Conservation (phyloP, 2,329 filamentous ascomycete species). For the Biscogniauxia marginata region DNA sequence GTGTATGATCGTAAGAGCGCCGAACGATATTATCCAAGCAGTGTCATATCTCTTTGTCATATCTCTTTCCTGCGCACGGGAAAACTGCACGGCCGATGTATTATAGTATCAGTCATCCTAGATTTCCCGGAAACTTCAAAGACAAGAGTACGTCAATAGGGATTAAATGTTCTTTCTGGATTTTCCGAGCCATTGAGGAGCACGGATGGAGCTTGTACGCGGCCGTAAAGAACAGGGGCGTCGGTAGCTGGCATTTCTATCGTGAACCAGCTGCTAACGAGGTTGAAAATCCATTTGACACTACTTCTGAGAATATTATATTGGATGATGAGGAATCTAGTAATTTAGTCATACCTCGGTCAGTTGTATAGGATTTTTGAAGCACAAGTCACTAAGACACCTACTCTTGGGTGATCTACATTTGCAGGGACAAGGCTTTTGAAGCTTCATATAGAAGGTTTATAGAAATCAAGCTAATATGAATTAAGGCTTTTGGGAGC, state of each 20-base stretch:
- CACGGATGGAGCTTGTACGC: background rate
- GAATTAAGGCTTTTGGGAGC: background rate
- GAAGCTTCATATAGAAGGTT: background rate
- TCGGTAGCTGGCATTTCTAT: background rate
- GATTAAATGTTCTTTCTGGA: background rate
- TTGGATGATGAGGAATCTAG: background rate
- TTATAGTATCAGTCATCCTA: background rate
- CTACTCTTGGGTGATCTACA: background rate
- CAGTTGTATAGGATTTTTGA: background rate
- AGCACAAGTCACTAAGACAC: no score
- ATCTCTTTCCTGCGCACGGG: background rate
- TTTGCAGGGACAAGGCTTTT: background rate
- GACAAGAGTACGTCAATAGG: background rate
- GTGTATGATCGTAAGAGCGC: background rate
- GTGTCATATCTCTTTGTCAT: background rate
- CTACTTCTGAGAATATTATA: background rate
- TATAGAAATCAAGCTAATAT: background rate
- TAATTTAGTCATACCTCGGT: background rate
- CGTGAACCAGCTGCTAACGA: background rate
- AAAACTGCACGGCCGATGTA: background rate
- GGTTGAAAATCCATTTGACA: background rate
- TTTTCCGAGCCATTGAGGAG: background rate
- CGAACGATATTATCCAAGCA: background rate
- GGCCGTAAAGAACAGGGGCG: background rate
- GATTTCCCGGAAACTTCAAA: background rate